Conservation (phyloP, 1,139 yeast genomes). For the Lodderomyces parapsilosis region DNA sequence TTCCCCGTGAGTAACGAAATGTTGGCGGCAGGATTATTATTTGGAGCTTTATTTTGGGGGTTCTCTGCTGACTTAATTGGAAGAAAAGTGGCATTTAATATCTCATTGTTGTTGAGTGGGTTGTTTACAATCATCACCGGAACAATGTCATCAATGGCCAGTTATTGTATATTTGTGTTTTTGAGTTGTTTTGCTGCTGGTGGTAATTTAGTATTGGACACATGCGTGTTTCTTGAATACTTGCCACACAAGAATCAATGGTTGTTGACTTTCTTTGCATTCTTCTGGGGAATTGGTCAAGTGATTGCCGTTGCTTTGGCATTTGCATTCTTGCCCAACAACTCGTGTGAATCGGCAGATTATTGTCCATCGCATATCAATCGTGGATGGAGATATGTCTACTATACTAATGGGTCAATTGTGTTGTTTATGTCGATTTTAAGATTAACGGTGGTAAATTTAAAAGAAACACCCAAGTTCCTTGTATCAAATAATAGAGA, state of each 20-base stretch:
- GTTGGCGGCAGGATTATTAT: conserved; percentile 44
- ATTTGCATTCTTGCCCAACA: conserved; percentile 31
- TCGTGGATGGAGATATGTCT: conserved; percentile 38
- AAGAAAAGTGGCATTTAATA: conserved; percentile 24
- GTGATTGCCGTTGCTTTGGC: conserved; percentile 31
- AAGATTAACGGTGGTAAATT: conserved; percentile 24
- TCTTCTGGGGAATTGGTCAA: conserved; percentile 39
- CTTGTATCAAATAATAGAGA: conserved; percentile 33
- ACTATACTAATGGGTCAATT: conserved; percentile 32
- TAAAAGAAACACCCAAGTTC: conserved; percentile 38
- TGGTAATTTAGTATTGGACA: conserved; percentile 61
- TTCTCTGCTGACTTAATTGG: conserved; percentile 49
- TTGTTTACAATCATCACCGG: conserved; percentile 52
- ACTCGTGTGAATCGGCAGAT: conserved; percentile 26
- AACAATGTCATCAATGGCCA: conserved; percentile 46
- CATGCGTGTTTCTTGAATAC: conserved; percentile 57
- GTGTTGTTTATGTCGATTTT: conserved; percentile 29
- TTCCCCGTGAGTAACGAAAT: conserved; percentile 32
- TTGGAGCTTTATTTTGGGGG: conserved; percentile 59
- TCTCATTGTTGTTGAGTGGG: conserved; percentile 25
- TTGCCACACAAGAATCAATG: conserved; percentile 53
- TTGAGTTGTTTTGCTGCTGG: conserved; percentile 50
- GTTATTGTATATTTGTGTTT: conserved; percentile 50
- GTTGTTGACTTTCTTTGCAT: conserved; percentile 35
- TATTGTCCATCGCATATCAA: conserved; percentile 31